Evolutionary conservation across 176 grass and related monocot genomes (phyloP).

Genomic region (Zea luxurians): DNA sequence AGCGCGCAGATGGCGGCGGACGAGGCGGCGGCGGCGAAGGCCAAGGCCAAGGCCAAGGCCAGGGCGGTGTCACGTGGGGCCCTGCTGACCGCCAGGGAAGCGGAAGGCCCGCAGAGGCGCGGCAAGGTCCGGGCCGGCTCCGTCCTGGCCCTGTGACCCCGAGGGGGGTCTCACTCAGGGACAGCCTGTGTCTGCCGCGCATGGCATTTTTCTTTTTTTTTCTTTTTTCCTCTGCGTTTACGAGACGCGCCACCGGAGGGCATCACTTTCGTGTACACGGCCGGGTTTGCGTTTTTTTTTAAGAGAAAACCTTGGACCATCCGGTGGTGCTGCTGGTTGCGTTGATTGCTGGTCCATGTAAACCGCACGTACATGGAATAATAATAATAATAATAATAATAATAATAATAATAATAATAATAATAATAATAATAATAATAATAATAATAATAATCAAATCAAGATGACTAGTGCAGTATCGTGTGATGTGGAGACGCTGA

Average conservation of each 20-base stretch:
- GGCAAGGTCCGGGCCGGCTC: conserved; percentile 27
- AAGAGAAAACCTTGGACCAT: background rate
- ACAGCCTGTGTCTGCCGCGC: too few relatives aligned
- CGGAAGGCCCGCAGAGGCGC: conserved; percentile 22
- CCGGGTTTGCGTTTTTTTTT: conserved; percentile 30
- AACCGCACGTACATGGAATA: background rate
- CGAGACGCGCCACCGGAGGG: background rate
- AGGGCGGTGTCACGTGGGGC: background rate
- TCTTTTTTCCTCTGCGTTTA: too few relatives aligned
- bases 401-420: too few relatives aligned
- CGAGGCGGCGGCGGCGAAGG: conserved; percentile 6
- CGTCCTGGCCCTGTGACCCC: conserved; percentile 11
- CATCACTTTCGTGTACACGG: background rate
- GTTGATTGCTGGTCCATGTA: too few relatives aligned
- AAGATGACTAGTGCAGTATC: too few relatives aligned
- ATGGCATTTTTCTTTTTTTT: background rate
- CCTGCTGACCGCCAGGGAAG: background rate
- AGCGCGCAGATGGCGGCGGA: conserved; percentile 48
- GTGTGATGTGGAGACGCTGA: background rate
- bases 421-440: background rate
- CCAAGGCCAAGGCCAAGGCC: background rate
- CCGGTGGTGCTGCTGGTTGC: background rate
- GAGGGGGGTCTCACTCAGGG: too few relatives aligned
- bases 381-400: too few relatives aligned
- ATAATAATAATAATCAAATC: too few relatives aligned